Evolutionary conservation across 192 early-diverging fungal species (phyloP), one percentile per base, ranked within the genome.

Genomic region (Umbelopsis sp.): DNA sequence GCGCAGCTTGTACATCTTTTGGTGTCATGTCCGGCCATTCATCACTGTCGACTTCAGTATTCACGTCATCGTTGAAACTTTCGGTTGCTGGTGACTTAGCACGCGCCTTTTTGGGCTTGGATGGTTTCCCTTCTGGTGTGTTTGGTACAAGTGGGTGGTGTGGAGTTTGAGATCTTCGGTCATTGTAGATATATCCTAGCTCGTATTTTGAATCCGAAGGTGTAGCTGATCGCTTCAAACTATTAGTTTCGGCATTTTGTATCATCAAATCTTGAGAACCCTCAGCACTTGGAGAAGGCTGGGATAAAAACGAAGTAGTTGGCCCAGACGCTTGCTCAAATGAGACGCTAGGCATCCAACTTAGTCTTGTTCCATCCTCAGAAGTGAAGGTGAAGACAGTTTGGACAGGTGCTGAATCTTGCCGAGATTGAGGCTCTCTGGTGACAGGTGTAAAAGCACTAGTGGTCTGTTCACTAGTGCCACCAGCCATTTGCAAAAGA

Each of bases 1-100:
- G 75, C 7, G 77, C 76, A 41, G 53, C 83, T 24, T 87, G 82
- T 45, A 80, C 75, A 26, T 87, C 83, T 52, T 75, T 49, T 31
- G 26, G 38, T 17, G 52, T 26, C 74, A 81, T 81, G 21, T 77
- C 75, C 0, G 79, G 79, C 43, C 70, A 74, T 22, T 74, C 72
- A n/a, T 69, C 72, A 45, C 74, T 73, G 17, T 34, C 26, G 31
- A n/a, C 31, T 34, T 62, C 56, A 14, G 26, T 12, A 31, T 32
- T 26, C 17, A 29, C 34, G 14, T 62, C 56, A 20, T 62, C 56
- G 12, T 2, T 31, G 26, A 62, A 11, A 17, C 12, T 20, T 34
- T 62, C 56, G 26, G 16, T 34, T 62, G 56, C 56, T 29, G 56
- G 56, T 2, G 56, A 62, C n/a, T 1, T 62, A 3, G 56, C 56